Evolutionary conservation across 2,329 filamentous ascomycete species (phyloP).

Genomic region (Paecilomyces sp.): DNA sequence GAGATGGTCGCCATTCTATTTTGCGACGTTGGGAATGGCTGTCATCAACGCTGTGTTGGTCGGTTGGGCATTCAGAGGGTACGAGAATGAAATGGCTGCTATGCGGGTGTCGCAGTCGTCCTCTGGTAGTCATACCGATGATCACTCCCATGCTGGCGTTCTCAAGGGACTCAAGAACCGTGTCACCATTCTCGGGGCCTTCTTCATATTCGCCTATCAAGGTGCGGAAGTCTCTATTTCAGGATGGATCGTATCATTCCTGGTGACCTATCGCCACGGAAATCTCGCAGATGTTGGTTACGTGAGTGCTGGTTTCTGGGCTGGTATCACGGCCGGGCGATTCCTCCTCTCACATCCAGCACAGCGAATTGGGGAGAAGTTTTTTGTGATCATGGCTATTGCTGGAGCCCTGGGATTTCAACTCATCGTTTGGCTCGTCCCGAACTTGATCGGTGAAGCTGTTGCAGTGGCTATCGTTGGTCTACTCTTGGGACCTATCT

Average conservation of each 20-base stretch:
- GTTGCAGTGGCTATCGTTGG: constrained; percentile 64
- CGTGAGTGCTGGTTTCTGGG: constrained; percentile 64
- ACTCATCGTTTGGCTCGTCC: constrained; percentile 70
- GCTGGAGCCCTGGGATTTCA: constrained; percentile 60
- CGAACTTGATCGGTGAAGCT: constrained; percentile 63
- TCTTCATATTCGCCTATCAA: constrained; percentile 83
- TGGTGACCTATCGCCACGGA: constrained; percentile 65
- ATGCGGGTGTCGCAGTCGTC: constrained; percentile 35
- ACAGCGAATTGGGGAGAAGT: constrained; percentile 61
- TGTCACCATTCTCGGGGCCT: constrained; percentile 63
- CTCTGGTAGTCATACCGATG: constrained; percentile 14
- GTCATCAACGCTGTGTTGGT: constrained; percentile 51
- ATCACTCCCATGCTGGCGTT: constrained; percentile 19
- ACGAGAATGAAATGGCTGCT: constrained; percentile 53
- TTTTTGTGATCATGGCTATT: constrained; percentile 58
- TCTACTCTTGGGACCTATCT: constrained; percentile 69
- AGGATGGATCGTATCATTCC: constrained; percentile 80
- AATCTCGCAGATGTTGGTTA: constrained; percentile 68
- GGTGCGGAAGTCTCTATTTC: constrained; percentile 77
- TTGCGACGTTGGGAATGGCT: constrained; percentile 55
- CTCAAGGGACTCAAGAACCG: constrained; percentile 45
- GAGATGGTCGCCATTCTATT: constrained; percentile 68
- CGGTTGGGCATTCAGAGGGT: constrained; percentile 63
- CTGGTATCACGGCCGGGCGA: constrained; percentile 67
- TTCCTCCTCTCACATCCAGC: constrained; percentile 65